Conservation (phyloP, 179 eudicot genomes). For the Spinacia oleracea region DNA sequence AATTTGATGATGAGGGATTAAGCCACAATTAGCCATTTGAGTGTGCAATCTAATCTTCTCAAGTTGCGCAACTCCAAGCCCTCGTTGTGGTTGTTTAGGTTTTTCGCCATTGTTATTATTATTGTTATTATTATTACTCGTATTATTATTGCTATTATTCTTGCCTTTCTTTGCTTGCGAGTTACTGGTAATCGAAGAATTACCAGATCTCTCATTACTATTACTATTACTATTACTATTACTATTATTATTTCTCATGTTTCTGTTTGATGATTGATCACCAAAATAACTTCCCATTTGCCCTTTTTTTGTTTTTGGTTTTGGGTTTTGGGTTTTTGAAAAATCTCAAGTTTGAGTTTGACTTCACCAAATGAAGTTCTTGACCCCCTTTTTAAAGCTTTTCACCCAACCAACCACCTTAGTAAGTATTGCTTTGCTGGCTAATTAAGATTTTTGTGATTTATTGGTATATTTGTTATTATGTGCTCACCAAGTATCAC, state of each 20-base stretch:
- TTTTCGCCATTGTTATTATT: constrained; percentile 32
- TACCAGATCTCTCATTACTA: constrained; percentile 11
- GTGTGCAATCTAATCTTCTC: constrained; percentile 48
- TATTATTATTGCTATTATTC: constrained; percentile 14
- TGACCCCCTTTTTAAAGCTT: constrained; percentile 27
- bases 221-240: constrained; percentile 3
- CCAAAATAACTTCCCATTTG: not conserved
- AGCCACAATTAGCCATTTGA: constrained; percentile 27
- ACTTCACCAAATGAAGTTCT: not conserved
- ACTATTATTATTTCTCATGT: not conserved
- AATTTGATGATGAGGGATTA: constrained; percentile 10
- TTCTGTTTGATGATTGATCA: not conserved
- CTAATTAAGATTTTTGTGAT: constrained; percentile 31
- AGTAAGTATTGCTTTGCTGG: constrained; percentile 32
- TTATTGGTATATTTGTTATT: constrained; percentile 27
- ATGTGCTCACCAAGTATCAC: not conserved
- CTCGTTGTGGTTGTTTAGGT: constrained; percentile 62
- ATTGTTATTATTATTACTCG: constrained; percentile 24
- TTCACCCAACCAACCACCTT: constrained; percentile 13
- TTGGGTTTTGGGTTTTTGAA: too few relatives aligned
- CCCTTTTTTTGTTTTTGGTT: not conserved
- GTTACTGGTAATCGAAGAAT: constrained; percentile 19
- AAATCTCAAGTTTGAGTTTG: constrained; percentile 3
- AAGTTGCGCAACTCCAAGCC: constrained; percentile 29
- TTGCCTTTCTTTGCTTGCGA: constrained; percentile 33